These are phyloP conservation scores for Penicillium subrubescens DNA, from an alignment of 495 filamentous ascomycete species.

Conservation along the genomic window DNA sequence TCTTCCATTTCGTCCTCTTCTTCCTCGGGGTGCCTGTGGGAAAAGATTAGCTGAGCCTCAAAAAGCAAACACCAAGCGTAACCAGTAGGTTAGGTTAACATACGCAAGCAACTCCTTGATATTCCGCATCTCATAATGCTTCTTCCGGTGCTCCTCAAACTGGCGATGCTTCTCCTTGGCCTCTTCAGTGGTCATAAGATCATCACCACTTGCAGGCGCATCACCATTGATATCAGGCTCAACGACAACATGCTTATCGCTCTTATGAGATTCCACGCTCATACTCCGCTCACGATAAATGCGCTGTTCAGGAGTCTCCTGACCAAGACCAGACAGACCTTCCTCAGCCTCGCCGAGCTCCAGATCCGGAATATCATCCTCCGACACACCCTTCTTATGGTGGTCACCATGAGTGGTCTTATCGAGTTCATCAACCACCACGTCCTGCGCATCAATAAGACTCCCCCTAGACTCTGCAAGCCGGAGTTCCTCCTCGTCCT, in stretches of 20 bases:
- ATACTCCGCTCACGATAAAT: constrained; percentile 52
- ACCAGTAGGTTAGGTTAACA: constrained; percentile 22
- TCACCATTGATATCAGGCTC: constrained; percentile 63
- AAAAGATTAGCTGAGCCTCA: constrained; percentile 12
- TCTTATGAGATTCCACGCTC: constrained; percentile 52
- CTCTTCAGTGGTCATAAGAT: constrained; percentile 67
- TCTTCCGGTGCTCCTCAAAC: constrained; percentile 90
- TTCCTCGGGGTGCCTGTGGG: constrained; percentile 48
- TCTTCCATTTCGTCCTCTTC: constrained; percentile 59
- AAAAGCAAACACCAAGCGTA: neutral
- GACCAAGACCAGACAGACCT: constrained; percentile 34
- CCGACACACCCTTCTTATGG: constrained; percentile 45
- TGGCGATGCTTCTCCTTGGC: constrained; percentile 84
- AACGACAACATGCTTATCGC: constrained; percentile 77
- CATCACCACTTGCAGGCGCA: constrained; percentile 54
- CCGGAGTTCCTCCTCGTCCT: constrained; percentile 77
- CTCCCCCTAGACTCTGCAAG: constrained; percentile 38
- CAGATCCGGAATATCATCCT: constrained; percentile 86
- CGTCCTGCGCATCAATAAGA: constrained; percentile 57
- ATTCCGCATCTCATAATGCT: constrained; percentile 98
- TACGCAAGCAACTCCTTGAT: constrained; percentile 87
- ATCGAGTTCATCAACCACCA: constrained; percentile 75
- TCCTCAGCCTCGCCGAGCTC: constrained; percentile 96
- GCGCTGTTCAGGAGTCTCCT: constrained; percentile 28
- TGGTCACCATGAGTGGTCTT: constrained; percentile 39